Base-by-base conservation (phyloP, 2,329 filamentous ascomycete genomes). In the Botrytis fabae region DNA sequence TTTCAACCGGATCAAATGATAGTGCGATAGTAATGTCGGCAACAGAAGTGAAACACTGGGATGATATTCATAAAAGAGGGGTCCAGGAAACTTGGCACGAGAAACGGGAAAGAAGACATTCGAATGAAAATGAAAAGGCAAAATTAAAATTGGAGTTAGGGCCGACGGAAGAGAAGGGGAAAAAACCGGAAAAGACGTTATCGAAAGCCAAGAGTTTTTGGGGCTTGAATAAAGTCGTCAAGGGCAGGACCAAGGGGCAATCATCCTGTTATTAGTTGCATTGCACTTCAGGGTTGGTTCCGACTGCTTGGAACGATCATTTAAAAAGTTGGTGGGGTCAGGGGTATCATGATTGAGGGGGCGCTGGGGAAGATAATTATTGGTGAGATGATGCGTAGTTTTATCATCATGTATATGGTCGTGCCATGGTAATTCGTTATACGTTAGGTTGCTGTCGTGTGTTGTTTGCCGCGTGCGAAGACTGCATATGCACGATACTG, bases 171-270 rank as follows among this genome's bases (percentile, higher is more conserved):
- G 40, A 68, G 60, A 65, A 72, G 62, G 70, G 70, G 18, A 72
- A 68, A 7, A 66, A 28, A 32, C 70, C 70, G 46, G 61, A 42
- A 42, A 72, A 61, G 62, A 72, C 61, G 62, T 72, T 72, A 51
- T 63, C 62, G 38, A 72, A 60, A 54, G 62, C 70, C 40, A 72
- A 68, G 35, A 72, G 70, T 68, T 68, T 72, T 60, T 72, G 61
- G 70, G 70, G 70, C 18, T 60, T 72, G 40, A 72, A 60, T 46
- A 68, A 48, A 51, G 54, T 72, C 42, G 70, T 65, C 51, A 72
- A 57, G 51, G 54, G 51, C 22, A 48, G 44, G 28, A 68, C 10
- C 62, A 72, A 66, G 48, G 62, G 51, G 28, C 68, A 35, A 72
- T 42, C 28, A 54, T 5, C n/a, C 22, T 57, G 42, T 54, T 54